Base-by-base conservation (phyloP, 140 eudicot species). In the Anethum foeniculum region DNA sequence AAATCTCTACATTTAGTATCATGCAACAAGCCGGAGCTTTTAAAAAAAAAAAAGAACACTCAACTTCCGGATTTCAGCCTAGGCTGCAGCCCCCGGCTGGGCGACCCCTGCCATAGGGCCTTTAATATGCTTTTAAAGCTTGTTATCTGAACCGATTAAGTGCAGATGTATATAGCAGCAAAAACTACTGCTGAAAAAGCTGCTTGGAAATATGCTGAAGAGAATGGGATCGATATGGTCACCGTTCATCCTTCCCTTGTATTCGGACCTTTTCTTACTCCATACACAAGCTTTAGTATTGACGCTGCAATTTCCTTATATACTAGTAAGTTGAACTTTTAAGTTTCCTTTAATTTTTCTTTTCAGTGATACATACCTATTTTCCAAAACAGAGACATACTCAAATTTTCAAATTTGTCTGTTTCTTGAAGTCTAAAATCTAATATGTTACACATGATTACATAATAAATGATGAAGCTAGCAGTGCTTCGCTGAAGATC, bases 101-200 rank as follows among this genome's bases (percentile, higher is more conserved):
- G n/a, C 48, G 48, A 44, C 48, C 48, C 48, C 13, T 10, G 5
- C 48, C 48, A 10, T 44, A 0, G 48, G 13, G 13, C 48, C 48
- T 44, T 44, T n/a, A 3, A 47, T 47, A 47, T 47, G 52, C 16
- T 0, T n/a, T 25, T 62, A 3, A 62, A 62, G 34, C 34, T 25
- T 25, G 4, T 25, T n/a, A n/a, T 10, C 18, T 62, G 12, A 62
- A 62, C 32, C 34, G 4, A 25, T 62, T 8, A 7, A 36, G 3
- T 14, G 47, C 81, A 79, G 82, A 44, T 28, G 64, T 79, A 79
- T 67, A 0, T 44, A 4, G 36, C 30, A 39, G 82, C 82, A 11
- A 84, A 84, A 60, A 80, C 83, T 21, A 21, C n/a, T n/a, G 77
- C 86, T 7, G 86, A 84, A 44, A 75, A 76, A 75, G 86, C 80